Conservation (phyloP, 805 yeast genomes). For the Teunomyces stri region DNA sequence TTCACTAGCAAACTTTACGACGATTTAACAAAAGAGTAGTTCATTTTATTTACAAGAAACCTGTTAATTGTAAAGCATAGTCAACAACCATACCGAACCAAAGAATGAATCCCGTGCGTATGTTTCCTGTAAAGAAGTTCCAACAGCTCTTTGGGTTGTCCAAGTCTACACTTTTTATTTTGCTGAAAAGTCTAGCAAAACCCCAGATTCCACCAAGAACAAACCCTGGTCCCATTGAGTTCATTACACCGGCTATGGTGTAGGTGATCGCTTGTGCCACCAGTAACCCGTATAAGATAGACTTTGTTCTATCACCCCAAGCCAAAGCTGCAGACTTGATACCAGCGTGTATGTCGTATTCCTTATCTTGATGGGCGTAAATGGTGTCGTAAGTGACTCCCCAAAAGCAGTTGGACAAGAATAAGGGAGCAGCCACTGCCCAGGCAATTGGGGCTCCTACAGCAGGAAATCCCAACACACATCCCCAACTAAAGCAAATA, state of each 20-base stretch:
- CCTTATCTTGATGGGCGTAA: constrained; percentile 96
- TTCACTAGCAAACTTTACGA: constrained; percentile 17
- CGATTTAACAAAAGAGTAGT: constrained; percentile 15
- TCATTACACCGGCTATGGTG: constrained; percentile 65
- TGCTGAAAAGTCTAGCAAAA: constrained; percentile 61
- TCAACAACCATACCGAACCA: constrained; percentile 67
- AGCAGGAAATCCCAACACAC: constrained; percentile 91
- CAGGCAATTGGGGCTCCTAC: constrained; percentile 78
- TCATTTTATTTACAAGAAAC: constrained; percentile 32
- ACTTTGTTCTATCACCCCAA: constrained; percentile 83
- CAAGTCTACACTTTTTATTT: constrained; percentile 73
- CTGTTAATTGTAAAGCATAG: constrained; percentile 51
- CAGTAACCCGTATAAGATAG: constrained; percentile 62
- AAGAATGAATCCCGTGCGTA: constrained; percentile 69
- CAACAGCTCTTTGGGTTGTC: constrained; percentile 82
- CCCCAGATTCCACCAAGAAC: constrained; percentile 64
- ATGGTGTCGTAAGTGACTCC: constrained; percentile 94
- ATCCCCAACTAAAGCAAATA: constrained; percentile 91
- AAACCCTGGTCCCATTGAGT: constrained; percentile 87
- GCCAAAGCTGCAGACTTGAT: constrained; percentile 93
- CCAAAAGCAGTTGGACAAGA: constrained; percentile 80
- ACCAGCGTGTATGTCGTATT: constrained; percentile 84
- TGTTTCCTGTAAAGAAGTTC: constrained; percentile 73
- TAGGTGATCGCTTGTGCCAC: constrained; percentile 65
- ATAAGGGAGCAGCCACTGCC: constrained; percentile 75